Evolutionary conservation across 352 stramenopile genomes (phyloP), one percentile per base, ranked within the genome.

Genomic region (Phytophthora multivora): DNA sequence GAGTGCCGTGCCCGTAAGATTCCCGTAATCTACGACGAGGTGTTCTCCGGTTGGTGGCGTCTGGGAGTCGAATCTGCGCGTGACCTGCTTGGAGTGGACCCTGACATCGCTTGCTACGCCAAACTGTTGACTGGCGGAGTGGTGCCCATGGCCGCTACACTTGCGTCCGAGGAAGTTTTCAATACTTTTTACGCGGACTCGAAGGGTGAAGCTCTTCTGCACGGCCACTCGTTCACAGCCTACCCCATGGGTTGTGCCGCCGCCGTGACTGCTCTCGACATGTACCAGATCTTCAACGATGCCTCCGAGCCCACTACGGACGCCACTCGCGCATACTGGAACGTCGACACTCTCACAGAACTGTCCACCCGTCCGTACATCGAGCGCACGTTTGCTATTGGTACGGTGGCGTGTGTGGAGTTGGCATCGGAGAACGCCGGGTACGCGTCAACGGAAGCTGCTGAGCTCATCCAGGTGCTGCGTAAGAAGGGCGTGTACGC

Each of bases 141-240:
- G 13, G 78, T 97, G 5, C 90, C 91, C 1, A 73, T 98, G 23
- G 83, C 89, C 7, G 85, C 86, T 35, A 97, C 93, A 45, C 75
- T 98, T 16, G 79, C 92, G 2, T 91, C 80, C 8, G 88, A 97
- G 52, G 79, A 95, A 18, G 77, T 97, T 15, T 98, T 97, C 59
- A 61, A 82, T 42, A 94, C 89, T 16, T 98, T 98, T 73, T 94
- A 94, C 64, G 82, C 83, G 0, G 88, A 96, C 30, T 79, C 58
- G 40, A 96, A 97, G 75, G 82, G 79, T 30, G 85, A 97, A 15
- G 90, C 89, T 5, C 61, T 98, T 38, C 75, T 98, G 0, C 91
- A 97, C 58, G 92, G 86, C 10, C 91, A 97, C 71, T 97, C 90
- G n/a, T 97, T 97, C 76, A 97, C 91, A 23, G 92, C 91, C 0